Percentiles rank a stretch among this genome's conserved stretches.
phyloP scores from a whole-genome alignment of 2,329 filamentous ascomycete genomes.

The Aureobasidium sp. region DNA sequence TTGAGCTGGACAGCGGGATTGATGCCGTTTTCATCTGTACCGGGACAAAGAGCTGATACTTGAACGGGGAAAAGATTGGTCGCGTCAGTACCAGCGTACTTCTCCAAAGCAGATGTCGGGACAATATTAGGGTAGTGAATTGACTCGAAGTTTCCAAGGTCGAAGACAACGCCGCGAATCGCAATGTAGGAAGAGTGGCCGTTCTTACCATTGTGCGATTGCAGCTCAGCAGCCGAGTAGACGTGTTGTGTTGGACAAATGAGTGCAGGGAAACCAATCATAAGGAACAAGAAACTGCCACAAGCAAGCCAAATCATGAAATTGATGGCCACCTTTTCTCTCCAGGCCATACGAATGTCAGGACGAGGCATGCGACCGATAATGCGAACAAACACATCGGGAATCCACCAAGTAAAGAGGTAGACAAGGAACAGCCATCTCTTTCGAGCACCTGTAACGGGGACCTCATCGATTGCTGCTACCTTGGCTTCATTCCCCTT shows the following conservation, averaged over 20 bases:
- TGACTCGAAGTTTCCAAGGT: constrained; percentile 66
- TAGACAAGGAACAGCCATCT: constrained; percentile 85
- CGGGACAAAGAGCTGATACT: constrained; percentile 83
- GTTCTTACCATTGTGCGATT: constrained; percentile 64
- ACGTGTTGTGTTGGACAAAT: constrained; percentile 91
- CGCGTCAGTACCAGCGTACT: constrained; percentile 84
- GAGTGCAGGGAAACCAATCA: constrained; percentile 66
- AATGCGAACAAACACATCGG: constrained; percentile 71
- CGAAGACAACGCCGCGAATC: constrained; percentile 84
- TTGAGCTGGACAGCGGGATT: constrained; percentile 73
- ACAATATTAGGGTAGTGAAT: constrained; percentile 69
- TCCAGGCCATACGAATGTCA: constrained; percentile 87
- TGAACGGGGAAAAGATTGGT: constrained; percentile 87
- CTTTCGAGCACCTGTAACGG: constrained; percentile 71
- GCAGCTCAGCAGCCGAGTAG: constrained; percentile 70
- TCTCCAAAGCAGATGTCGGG: constrained; percentile 55
- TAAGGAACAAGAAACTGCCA: constrained; percentile 73
- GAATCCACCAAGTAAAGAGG: constrained; percentile 76
- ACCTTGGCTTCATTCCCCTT: constrained; percentile 87
- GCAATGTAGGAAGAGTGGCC: constrained; percentile 61
- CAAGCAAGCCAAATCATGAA: constrained; percentile 91
- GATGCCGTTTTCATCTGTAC: constrained; percentile 59
- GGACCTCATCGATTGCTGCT: constrained; percentile 80
- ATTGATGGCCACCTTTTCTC: constrained; percentile 97
- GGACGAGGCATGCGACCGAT: constrained; percentile 84